phyloP scores from a whole-genome alignment of 768 basidiomycete species.

The Suillus plorans region DNA sequence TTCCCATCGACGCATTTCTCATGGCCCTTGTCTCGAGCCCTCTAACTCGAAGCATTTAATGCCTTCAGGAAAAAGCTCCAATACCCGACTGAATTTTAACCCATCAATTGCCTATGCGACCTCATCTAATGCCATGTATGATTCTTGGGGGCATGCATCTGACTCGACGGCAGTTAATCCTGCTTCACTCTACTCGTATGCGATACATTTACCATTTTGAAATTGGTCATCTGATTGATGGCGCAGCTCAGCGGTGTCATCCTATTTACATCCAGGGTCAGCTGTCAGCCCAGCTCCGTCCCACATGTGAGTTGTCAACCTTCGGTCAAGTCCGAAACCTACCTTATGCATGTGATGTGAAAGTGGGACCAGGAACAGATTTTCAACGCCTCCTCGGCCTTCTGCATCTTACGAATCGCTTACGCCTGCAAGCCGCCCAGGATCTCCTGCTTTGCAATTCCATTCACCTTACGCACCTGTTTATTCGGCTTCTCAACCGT shows the following conservation, averaged over 20 bases:
- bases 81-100: constrained; percentile 37
- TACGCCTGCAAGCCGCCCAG: constrained; percentile 7
- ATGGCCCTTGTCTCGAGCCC: constrained; percentile 8
- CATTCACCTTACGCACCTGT: neutral
- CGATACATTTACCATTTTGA: neutral
- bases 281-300: constrained; percentile 10
- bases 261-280: constrained; percentile 35
- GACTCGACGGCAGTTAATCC: constrained; percentile 24
- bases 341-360: neutral
- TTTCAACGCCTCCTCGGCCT: constrained; percentile 14
- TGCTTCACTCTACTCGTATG: constrained; percentile 59
- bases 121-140: constrained; percentile 8
- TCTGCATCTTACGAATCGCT: constrained; percentile 6
- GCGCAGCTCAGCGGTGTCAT: constrained; percentile 53
- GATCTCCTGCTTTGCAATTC: constrained; percentile 6
- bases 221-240: constrained; percentile 1
- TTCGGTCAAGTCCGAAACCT: neutral
- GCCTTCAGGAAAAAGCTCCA: neutral
- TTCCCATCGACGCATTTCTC: constrained; percentile 22
- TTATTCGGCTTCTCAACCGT: constrained; percentile 5
- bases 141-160: constrained; percentile 8
- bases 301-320: constrained; percentile 21
- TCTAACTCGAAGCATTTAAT: neutral
- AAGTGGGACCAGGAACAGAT: constrained; percentile 6
- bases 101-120: constrained; percentile 48